Conservation (phyloP, 768 basidiomycete species). For the Peribolospora kevripleyi region DNA sequence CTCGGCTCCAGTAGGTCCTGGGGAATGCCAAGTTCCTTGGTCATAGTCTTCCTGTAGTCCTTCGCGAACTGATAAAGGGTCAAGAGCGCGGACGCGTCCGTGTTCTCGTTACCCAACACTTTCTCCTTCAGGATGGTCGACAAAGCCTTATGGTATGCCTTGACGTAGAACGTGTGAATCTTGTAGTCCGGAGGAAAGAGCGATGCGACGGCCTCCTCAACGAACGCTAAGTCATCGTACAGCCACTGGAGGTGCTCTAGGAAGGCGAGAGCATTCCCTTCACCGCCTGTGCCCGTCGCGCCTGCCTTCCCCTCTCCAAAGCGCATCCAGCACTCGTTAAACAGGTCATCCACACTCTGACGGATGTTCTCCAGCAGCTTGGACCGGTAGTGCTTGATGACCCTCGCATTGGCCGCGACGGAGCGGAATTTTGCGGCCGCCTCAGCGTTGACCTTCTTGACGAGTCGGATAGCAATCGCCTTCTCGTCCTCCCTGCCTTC, state of each 20-base stretch:
- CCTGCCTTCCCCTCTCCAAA: too few relatives aligned
- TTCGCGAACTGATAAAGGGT: slow-evolving; percentile 81
- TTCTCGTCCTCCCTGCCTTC: slow-evolving; percentile 90
- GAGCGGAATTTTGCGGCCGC: slow-evolving; percentile 69
- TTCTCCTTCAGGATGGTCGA: slow-evolving; percentile 40
- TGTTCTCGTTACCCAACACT: slow-evolving; percentile 35
- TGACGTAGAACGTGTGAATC: slow-evolving; percentile 55
- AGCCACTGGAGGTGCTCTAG: slow-evolving; percentile 60
- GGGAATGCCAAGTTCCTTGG: slow-evolving; percentile 60
- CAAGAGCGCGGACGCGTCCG: slow-evolving; percentile 70
- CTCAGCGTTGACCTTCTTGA: slow-evolving; percentile 80
- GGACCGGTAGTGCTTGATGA: slow-evolving; percentile 84
- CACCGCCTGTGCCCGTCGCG: slow-evolving; percentile 13
- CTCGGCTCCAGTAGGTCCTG: slow-evolving; percentile 63
- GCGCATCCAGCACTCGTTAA: neutral
- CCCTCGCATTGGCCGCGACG: slow-evolving; percentile 71
- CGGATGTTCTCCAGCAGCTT: slow-evolving; percentile 61
- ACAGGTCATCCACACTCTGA: slow-evolving; percentile 8
- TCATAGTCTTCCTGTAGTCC: slow-evolving; percentile 79
- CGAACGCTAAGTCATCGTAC: slow-evolving; percentile 81
- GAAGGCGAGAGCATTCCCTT: slow-evolving; percentile 44
- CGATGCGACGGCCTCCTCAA: slow-evolving; percentile 65
- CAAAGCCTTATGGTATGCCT: slow-evolving; percentile 70
- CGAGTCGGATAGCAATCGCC: slow-evolving; percentile 76
- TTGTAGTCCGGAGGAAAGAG: slow-evolving; percentile 87